Base-by-base conservation (phyloP, 768 basidiomycete species). In the Phylloporus scabripes region DNA sequence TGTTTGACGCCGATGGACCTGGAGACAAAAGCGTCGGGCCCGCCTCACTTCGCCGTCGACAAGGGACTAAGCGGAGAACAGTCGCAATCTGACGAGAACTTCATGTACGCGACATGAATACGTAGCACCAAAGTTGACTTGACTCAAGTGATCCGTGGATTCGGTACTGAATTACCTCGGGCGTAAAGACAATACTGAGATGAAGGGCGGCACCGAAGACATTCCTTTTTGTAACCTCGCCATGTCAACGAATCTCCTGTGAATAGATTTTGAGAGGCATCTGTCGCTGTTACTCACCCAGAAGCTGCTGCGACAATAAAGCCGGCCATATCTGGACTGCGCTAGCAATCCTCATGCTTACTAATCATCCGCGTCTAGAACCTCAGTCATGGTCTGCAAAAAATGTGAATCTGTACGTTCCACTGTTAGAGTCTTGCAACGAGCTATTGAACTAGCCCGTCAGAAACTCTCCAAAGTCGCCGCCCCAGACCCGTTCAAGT, bases 401-500 rank as follows among this genome's bases (percentile, higher is more conserved):
- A 92, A 88, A 75, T 92, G 89, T 68, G 87, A 89, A 71, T 73
- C 77, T 68, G 88, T 80, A 51, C 36, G 76, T 65, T 8, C 47
- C 40, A 47, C 20, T 44, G 51, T 57, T 50, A 37, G 53, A 52
- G 28, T 17, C 17, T 3, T 11, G 2, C 28, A 7, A 18, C 33
- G 4, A 36, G 23, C 39, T 60, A n/a, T n/a, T n/a, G n/a, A 23
- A 60, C 15, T 1, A 4, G 36, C 4, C 24, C 38, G 11, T 31
- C 55, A 92, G 89, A 92, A 92, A 90, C 79, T 90, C 47, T 91
- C 88, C 49, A 92, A 88, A 67, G 77, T 92, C 39, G 90, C 90
- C 48, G 90, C 90, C 3, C 91, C 90, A 41, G 90, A 92, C 71
- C 90, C 90, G 34, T 92, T 91, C 70, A 77, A 75, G 28, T 77